Evolutionary conservation across 345 rosid species (phyloP), one percentile per base, ranked within the genome.

Genomic region (Camelina neglecta): DNA sequence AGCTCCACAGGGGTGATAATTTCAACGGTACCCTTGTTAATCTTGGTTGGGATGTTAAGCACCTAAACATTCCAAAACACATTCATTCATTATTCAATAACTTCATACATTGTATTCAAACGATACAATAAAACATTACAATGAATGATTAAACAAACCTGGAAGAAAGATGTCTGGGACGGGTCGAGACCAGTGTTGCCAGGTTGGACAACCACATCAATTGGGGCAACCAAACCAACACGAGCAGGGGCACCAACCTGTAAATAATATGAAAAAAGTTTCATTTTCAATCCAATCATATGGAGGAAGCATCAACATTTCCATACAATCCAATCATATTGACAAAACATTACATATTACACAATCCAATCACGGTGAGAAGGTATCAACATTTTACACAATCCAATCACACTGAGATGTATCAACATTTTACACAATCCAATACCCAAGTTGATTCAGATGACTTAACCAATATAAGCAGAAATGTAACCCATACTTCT

Each of bases 171-270:
- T 35, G 98, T 94, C 77, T 94, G 98, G 2, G 98, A 94, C 0
- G 97, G 98, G 69, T 94, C 98, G 11, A 94, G 97, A 31, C 98
- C 98, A 20, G 98, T 94, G 87, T 92, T 94, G 18, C 98, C 98
- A 21, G 98, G 98, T 42, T 96, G 97, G 45, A 92, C 97, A 77
- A 92, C 91, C 11, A 94, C 97, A 84, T 94, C 98, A 82, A 88
- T 89, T 18, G 98, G 97, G 1, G 98, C 96, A 83, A 92, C 85
- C 75, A 94, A 81, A 80, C 97, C 98, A 73, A 94, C 98, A 83
- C 97, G 98, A 66, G 98, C 98, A 78, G 99, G 99, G 33, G 99
- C 99, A 73, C 99, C 97, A 75, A 94, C 98, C 98, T 94, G 79
- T 53, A 68, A 33, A 64, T n/a, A 53, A 20, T 5, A 44, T 11